A percentile compares a stretch with the other conserved stretches of the same genome.
These are phyloP conservation scores for Pythium dissimile DNA, from an alignment of 352 stramenopile species.

Conservation along the genomic window DNA sequence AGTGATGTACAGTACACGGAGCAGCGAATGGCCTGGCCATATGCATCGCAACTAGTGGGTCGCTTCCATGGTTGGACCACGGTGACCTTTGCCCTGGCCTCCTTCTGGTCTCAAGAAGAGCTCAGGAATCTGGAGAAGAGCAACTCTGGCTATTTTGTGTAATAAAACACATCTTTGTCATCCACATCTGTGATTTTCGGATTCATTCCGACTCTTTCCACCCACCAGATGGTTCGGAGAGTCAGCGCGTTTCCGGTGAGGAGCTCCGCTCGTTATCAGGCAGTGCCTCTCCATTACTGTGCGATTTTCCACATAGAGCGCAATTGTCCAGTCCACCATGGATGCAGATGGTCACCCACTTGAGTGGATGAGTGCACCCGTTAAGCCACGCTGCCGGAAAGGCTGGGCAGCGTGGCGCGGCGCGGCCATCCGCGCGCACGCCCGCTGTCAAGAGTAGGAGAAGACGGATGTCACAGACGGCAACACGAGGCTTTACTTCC, in stretches of 20 bases:
- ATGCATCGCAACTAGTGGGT: too few species aligned
- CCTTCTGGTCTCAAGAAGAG: too few species aligned
- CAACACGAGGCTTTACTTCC: neutral
- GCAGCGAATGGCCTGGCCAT: too few species aligned
- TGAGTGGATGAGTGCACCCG: neutral
- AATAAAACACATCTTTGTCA: neutral
- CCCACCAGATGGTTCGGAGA: neutral
- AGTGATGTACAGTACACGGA: too few species aligned
- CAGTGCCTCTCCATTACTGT: conserved; percentile 3
- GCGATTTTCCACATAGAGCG: neutral
- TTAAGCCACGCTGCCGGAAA: neutral
- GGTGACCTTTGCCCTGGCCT: too few species aligned
- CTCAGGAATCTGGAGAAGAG: too few species aligned
- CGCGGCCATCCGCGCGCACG: neutral
- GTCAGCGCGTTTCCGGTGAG: neutral
- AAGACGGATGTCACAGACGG: neutral
- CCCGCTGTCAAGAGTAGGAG: neutral
- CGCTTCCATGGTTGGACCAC: too few species aligned
- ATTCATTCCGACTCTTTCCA: conserved; percentile 12
- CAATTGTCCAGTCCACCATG: neutral
- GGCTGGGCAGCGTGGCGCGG: neutral
- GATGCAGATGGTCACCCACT: neutral
- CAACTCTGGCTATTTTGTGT: neutral
- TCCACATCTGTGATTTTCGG: neutral
- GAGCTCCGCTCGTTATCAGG: neutral